Evolutionary conservation across 2,329 filamentous ascomycete species (phyloP), one percentile per base, ranked within the genome.

Genomic region (Calonectria pseudoturangicola): DNA sequence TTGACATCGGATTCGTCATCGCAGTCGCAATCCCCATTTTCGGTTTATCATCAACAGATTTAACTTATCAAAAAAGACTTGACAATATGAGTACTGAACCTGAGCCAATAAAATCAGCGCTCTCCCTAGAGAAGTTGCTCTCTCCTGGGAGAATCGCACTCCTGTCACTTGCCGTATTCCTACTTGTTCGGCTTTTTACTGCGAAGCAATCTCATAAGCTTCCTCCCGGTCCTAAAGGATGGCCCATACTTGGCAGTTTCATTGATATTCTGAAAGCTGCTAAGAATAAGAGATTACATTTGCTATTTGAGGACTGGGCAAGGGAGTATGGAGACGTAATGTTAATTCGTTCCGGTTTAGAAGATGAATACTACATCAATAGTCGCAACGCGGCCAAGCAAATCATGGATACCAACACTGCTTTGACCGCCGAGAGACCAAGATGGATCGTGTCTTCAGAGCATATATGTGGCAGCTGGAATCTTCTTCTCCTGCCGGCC

Each of bases 391-490:
- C 60, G 2, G 68, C 50, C n/a, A 70, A 66, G 39, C 33, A 54
- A 7, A 65, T 66, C n/a, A 39, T 70, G 48, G 68, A 70, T 41
- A 70, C 47, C 1, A 66, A 58, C 28, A 48, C 68, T 2, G 41
- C 27, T 3, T 12, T 48, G n/a, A 70, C 41, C 5, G 28, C 68
- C 0, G 68, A 70, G 9, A 48, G 68, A 21, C 68, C 68, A 4
- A 50, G 68, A 33, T 70, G 68, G 68, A 70, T 70, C 13, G 68
- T 66, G 10, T 58, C 47, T 21, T 48, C 25, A 16, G 68, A 70
- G 27, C 68, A 66, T 6, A 70, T 70, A 9, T 66, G 60, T 10
- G 60, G 60, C 8, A 45, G 39, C 13, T 66, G 60, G 68, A 70
- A 70, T 12, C 9, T 70, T n/a, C 50, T 70, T 2, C 56, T 66